Conservation (phyloP, 192 early-diverging fungal species). For the Backusella luteola region DNA sequence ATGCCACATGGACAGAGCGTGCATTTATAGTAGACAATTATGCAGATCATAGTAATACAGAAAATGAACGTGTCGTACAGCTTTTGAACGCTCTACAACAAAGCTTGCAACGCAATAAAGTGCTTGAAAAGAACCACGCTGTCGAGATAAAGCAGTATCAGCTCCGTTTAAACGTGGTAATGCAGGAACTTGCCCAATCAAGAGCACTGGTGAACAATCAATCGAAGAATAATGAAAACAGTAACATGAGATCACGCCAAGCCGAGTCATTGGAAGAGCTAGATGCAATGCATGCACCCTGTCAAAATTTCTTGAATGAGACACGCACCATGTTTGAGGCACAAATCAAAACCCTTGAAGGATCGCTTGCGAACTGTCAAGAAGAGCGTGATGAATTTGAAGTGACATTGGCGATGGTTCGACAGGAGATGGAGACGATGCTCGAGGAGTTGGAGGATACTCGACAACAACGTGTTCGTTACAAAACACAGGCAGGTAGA, state of each 20-base stretch:
- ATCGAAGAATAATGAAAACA: background rate
- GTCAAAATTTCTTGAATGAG: background rate
- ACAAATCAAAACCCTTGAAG: background rate
- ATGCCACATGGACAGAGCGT: background rate
- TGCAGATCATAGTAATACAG: background rate
- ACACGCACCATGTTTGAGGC: background rate
- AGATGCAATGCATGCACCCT: background rate
- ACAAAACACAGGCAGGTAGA: constrained; percentile 12
- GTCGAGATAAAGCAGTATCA: background rate
- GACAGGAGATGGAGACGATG: constrained; percentile 14
- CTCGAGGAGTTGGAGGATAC: constrained; percentile 12
- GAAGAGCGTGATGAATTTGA: constrained; percentile 12
- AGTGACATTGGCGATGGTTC: constrained; percentile 2
- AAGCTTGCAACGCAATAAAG: background rate
- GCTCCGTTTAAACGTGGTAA: background rate
- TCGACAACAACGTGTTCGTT: background rate
- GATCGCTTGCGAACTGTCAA: background rate
- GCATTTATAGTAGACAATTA: background rate
- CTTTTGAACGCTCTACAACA: background rate
- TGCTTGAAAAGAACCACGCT: background rate
- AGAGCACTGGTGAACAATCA: background rate
- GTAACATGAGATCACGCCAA: background rate
- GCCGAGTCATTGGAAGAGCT: background rate
- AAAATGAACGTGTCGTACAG: background rate
- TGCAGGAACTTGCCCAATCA: background rate